Conservation (phyloP, 495 filamentous ascomycete genomes). For the Trichoderma reesei region DNA sequence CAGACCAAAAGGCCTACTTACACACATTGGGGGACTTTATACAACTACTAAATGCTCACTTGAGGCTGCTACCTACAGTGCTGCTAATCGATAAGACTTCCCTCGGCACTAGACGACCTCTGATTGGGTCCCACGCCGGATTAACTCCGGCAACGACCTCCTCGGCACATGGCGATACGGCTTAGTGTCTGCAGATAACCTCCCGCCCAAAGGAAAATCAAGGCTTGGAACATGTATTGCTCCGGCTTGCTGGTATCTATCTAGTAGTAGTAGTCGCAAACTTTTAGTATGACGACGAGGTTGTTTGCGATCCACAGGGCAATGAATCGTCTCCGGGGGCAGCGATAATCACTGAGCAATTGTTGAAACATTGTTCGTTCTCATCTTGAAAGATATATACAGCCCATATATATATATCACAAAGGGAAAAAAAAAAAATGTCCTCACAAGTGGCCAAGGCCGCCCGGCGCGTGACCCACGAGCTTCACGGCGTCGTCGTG, state of each 20-base stretch:
- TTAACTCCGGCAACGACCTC: not conserved
- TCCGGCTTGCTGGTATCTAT: no score
- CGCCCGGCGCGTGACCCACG: constrained; percentile 22
- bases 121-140: not conserved
- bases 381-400: not conserved
- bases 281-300: not conserved
- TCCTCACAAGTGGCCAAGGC: constrained; percentile 22
- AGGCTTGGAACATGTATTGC: no score
- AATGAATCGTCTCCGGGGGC: not conserved
- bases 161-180: not conserved
- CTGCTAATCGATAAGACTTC: no score
- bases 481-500: constrained; percentile 50
- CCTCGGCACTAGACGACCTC: no score
- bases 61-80: not conserved
- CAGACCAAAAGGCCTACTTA: no score
- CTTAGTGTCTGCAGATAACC: no score
- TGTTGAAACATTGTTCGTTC: not conserved
- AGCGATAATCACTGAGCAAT: not conserved
- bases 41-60: not conserved
- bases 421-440: no score
- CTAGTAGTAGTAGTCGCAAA: not conserved
- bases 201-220: no score
- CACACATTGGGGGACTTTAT: no score
- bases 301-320: not conserved
- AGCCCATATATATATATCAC: not conserved